phyloP scores from a whole-genome alignment of 169 alveolate species.

The Eimeria mitis region DNA sequence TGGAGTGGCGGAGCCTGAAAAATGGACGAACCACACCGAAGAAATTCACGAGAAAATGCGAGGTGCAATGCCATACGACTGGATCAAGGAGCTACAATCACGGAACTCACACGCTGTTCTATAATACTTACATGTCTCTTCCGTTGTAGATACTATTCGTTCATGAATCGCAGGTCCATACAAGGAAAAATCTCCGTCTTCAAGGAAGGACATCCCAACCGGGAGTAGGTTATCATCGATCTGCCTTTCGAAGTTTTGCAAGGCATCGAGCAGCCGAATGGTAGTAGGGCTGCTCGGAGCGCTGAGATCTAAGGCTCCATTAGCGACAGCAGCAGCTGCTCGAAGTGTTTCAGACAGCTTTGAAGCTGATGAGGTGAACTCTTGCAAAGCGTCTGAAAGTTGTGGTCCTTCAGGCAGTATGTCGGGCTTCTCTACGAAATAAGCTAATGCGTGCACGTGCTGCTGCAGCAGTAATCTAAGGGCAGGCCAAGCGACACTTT shows the following conservation, averaged over 20 bases:
- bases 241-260: neutral
- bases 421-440: constrained; percentile 31
- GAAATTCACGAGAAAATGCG: neutral
- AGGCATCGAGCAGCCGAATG: neutral
- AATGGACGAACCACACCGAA: neutral
- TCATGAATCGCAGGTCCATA: constrained; percentile 57
- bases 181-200: constrained; percentile 56
- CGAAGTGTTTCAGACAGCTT: constrained; percentile 19
- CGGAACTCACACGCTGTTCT: neutral
- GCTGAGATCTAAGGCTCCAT: constrained; percentile 11
- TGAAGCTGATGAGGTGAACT: constrained; percentile 16
- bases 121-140: constrained; percentile 6
- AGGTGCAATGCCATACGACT: neutral
- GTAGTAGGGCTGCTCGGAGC: neutral
- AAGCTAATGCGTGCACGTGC: constrained; percentile 33
- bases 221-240: constrained; percentile 35
- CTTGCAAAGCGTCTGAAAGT: constrained; percentile 8
- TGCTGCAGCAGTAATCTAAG: constrained; percentile 16
- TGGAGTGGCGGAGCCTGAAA: constrained; percentile 25
- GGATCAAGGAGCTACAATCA: neutral
- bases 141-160: neutral
- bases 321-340: neutral
- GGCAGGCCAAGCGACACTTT: constrained; percentile 44
- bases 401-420: constrained; percentile 37
- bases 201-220: constrained; percentile 38